phyloP scores from a whole-genome alignment of 495 filamentous ascomycete species.

The Tricharina praecox region DNA sequence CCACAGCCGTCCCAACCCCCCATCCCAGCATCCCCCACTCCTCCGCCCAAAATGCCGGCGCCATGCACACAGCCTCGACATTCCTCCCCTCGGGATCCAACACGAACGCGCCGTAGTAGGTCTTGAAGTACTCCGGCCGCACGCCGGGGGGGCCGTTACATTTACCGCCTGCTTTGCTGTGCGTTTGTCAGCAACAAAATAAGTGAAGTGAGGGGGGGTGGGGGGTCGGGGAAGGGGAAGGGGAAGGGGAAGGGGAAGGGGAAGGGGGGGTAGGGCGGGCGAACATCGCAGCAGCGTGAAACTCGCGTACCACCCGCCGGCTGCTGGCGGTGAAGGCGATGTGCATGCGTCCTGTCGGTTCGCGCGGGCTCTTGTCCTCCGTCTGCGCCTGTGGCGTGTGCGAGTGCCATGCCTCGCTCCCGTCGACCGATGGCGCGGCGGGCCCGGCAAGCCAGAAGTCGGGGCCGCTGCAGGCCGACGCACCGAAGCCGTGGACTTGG shows the following conservation, averaged over 20 bases:
- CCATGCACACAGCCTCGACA: conserved; percentile 1
- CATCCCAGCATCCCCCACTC: background rate
- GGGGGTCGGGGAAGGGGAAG: background rate
- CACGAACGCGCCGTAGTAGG: conserved; percentile 7
- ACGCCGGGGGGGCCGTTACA: conserved; percentile 8
- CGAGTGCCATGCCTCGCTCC: background rate
- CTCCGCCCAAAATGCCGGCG: conserved; percentile 2
- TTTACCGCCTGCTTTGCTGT: conserved; percentile 1
- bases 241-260: no score
- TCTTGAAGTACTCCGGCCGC: conserved; percentile 1
- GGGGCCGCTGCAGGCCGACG: background rate
- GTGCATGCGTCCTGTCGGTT: conserved; percentile 1
- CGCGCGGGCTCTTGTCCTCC: background rate
- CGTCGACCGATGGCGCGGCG: background rate
- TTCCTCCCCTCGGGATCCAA: conserved; percentile 5
- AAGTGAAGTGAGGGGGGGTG: no score
- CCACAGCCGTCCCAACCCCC: background rate
- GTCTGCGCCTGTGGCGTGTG: background rate
- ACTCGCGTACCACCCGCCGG: background rate
- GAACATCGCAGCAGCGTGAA: conserved; percentile 4
- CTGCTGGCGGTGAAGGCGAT: background rate
- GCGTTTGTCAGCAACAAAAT: background rate
- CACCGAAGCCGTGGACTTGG: background rate
- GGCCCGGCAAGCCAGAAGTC: background rate
- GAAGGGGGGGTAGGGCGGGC: no score